These are phyloP conservation scores for Microdochium paspali DNA, from an alignment of 2,329 filamentous ascomycete species.

Conservation along the genomic window DNA sequence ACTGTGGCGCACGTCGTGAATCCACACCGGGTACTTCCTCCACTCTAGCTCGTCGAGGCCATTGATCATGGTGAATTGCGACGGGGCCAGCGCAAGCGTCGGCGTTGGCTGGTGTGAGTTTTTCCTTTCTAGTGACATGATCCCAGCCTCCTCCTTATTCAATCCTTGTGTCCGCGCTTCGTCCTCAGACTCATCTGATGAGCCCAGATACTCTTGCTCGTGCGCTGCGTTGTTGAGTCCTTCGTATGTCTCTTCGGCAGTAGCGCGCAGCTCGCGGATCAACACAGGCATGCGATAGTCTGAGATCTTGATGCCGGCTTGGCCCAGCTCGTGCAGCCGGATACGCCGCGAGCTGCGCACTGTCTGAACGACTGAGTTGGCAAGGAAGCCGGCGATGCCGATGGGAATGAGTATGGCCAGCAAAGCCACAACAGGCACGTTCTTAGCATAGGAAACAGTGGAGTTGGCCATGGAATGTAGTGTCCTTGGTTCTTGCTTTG, in stretches of 20 bases:
- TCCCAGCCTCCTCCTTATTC: slow-evolving; percentile 23
- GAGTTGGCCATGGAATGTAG: slow-evolving; percentile 22
- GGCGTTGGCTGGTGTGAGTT: slow-evolving; percentile 38
- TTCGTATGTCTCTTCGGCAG: slow-evolving; percentile 71
- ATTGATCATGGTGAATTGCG: slow-evolving; percentile 80
- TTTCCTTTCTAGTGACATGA: slow-evolving; percentile 29
- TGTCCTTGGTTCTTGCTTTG: slow-evolving; percentile 13
- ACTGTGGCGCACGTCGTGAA: slow-evolving; percentile 67
- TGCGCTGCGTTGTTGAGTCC: slow-evolving; percentile 55
- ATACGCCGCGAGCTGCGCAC: slow-evolving; percentile 67
- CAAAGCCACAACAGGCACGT: slow-evolving; percentile 54
- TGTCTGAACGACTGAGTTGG: slow-evolving; percentile 71
- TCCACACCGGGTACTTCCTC: slow-evolving; percentile 62
- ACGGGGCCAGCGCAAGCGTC: slow-evolving; percentile 66
- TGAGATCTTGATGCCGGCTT: slow-evolving; percentile 56
- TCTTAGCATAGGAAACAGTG: slow-evolving; percentile 28
- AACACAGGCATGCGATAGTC: slow-evolving; percentile 70
- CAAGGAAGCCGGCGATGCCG: slow-evolving; percentile 59
- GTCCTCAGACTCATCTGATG: slow-evolving; percentile 38
- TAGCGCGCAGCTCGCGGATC: slow-evolving; percentile 64
- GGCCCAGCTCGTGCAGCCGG: slow-evolving; percentile 61
- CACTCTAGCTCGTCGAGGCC: slow-evolving; percentile 59
- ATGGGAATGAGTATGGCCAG: slow-evolving; percentile 66
- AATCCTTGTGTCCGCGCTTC: slow-evolving; percentile 11
- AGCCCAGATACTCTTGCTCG: slow-evolving; percentile 60